A percentile compares a stretch with the other conserved stretches of the same genome.
Evolutionary conservation across 225 moss, liverwort and hornwort genomes (phyloP).

Genomic region (Pseudisothecium myosuroides): DNA sequence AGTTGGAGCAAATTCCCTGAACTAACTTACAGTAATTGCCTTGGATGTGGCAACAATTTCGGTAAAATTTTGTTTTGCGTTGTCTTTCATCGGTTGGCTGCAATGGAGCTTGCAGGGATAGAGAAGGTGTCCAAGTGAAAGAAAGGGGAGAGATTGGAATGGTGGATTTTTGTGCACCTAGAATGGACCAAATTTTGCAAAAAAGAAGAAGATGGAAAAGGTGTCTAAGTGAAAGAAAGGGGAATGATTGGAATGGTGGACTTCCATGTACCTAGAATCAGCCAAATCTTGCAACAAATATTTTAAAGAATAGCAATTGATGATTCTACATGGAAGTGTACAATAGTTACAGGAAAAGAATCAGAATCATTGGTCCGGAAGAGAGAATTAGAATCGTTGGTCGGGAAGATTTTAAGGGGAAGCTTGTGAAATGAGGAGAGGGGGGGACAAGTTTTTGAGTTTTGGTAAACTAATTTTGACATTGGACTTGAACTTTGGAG

Average conservation of each 20-base stretch:
- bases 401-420: not conserved
- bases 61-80: not conserved
- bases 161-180: too few relatives aligned
- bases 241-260: too few relatives aligned
- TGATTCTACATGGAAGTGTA: not conserved
- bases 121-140: not conserved
- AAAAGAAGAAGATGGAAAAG: not conserved
- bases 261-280: not conserved
- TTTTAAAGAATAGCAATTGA: fast-evolving
- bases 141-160: not conserved
- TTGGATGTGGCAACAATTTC: not conserved
- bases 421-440: not conserved
- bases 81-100: not conserved
- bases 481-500: not conserved
- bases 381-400: not conserved
- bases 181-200: not conserved
- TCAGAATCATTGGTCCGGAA: too few relatives aligned
- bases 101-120: not conserved
- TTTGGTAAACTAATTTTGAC: fast-evolving
- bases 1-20: not conserved
- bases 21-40: not conserved
- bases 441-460: not conserved
- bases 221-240: not conserved
- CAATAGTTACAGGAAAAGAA: fast-evolving
- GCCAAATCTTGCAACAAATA: not conserved